Conservation (phyloP, 169 alveolate species). For the Plasmodium chabaudi region DNA sequence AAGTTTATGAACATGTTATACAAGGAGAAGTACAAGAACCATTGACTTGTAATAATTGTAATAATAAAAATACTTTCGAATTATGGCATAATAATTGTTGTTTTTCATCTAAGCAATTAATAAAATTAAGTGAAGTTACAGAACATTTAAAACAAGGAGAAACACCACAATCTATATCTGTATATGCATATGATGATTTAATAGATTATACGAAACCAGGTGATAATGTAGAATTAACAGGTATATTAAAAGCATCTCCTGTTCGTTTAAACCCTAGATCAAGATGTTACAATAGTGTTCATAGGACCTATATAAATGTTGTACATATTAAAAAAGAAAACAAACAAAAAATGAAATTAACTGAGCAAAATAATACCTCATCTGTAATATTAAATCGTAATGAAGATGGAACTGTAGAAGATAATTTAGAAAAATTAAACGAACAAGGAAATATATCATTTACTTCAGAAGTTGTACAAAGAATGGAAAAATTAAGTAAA, state of each 20-base stretch:
- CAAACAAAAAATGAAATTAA: slow-evolving; percentile 78
- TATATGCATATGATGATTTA: slow-evolving; percentile 96
- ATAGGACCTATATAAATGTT: slow-evolving; percentile 95
- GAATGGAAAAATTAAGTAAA: slow-evolving; percentile 88
- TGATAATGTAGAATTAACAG: slow-evolving; percentile 97
- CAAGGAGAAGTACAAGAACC: slow-evolving; percentile 98
- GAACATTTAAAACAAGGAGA: slow-evolving; percentile 95
- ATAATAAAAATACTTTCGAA: slow-evolving; percentile 92
- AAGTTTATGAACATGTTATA: slow-evolving; percentile 89
- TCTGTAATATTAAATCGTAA: slow-evolving; percentile 57
- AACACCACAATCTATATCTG: slow-evolving; percentile 91
- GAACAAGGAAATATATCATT: slow-evolving; percentile 78
- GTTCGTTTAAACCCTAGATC: slow-evolving; percentile 91
- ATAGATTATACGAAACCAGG: slow-evolving; percentile 97
- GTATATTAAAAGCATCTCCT: slow-evolving; percentile 96
- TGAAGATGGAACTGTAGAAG: slow-evolving; percentile 80
- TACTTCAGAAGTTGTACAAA: slow-evolving; percentile 82
- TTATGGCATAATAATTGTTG: slow-evolving; percentile 94
- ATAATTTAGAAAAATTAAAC: slow-evolving; percentile 65
- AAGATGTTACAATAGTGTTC: slow-evolving; percentile 93
- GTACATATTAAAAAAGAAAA: slow-evolving; percentile 87
- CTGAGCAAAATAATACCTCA: slow-evolving; percentile 71
- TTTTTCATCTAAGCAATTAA: slow-evolving; percentile 95
- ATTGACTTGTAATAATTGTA: slow-evolving; percentile 93
- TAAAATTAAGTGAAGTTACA: slow-evolving; percentile 95